phyloP scores from a whole-genome alignment of 1,284 basidiomycete species.

The Tremellales sp. region DNA sequence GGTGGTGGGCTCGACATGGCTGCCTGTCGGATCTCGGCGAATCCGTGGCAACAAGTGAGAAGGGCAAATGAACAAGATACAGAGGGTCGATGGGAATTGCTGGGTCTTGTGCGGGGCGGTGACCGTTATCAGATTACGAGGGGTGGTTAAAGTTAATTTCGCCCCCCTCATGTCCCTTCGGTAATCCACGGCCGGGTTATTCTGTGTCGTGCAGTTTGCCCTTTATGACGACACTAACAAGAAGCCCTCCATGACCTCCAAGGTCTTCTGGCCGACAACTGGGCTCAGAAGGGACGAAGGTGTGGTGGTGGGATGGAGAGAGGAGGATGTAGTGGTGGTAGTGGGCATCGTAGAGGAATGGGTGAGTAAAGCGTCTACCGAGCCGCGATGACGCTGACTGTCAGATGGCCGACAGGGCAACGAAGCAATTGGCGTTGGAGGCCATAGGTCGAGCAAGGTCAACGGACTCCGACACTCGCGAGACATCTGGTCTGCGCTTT shows the following conservation, averaged over 20 bases:
- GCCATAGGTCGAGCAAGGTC: not conserved
- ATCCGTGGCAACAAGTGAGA: too few relatives aligned
- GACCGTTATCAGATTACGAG: too few relatives aligned
- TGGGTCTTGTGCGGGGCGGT: too few relatives aligned
- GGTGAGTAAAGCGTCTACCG: constrained; percentile 7
- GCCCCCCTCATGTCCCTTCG: too few relatives aligned
- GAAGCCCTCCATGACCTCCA: too few relatives aligned
- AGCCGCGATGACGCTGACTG: not conserved
- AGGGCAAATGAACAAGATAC: too few relatives aligned
- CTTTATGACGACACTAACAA: too few relatives aligned
- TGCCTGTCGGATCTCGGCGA: too few relatives aligned
- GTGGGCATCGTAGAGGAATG: constrained; percentile 22
- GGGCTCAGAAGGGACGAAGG: constrained; percentile 12
- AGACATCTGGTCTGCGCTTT: not conserved
- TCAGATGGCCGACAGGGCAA: not conserved
- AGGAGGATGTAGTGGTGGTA: constrained; percentile 19
- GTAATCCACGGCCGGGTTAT: too few relatives aligned
- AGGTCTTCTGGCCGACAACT: constrained; percentile 35
- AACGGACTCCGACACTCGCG: not conserved
- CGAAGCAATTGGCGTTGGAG: not conserved
- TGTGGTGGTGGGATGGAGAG: constrained; percentile 26
- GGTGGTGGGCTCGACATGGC: constrained; percentile 2
- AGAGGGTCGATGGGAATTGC: too few relatives aligned
- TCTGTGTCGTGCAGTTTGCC: too few relatives aligned
- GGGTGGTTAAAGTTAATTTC: too few relatives aligned